Conservation (phyloP, 768 basidiomycete genomes). For the Russula ochroleuca region DNA sequence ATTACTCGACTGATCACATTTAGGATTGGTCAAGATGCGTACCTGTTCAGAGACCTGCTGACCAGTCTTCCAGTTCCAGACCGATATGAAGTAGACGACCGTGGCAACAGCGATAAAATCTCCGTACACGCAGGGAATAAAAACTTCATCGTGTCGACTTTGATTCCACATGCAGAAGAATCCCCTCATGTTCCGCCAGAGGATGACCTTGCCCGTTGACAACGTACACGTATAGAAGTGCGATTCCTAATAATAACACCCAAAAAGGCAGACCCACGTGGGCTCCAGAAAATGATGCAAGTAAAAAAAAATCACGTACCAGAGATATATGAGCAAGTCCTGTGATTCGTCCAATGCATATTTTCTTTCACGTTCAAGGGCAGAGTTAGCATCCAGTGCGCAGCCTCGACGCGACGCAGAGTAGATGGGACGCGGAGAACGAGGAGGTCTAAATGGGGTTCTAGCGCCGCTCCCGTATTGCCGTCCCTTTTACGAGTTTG, state of each 20-base stretch:
- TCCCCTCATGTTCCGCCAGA: not conserved
- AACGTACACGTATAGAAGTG: conserved; percentile 7
- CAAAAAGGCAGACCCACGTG: not conserved
- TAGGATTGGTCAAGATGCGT: not conserved
- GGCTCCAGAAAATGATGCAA: not conserved
- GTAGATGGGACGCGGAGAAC: conserved; percentile 14
- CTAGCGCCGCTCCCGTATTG: not conserved
- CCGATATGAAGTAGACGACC: conserved; percentile 5
- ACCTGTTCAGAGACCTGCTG: conserved; percentile 8
- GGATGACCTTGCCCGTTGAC: conserved; percentile 9
- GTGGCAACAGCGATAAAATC: conserved; percentile 14
- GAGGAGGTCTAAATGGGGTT: not conserved
- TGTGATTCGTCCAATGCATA: conserved; percentile 19
- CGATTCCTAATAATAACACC: not conserved
- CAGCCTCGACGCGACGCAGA: conserved; percentile 1
- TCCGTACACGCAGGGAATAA: not conserved
- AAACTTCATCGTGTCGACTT: not conserved
- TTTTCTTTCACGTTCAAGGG: not conserved
- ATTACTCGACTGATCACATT: not conserved
- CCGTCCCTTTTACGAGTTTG: not conserved
- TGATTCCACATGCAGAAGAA: not conserved
- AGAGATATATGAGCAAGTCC: conserved; percentile 15
- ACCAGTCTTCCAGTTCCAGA: conserved; percentile 25
- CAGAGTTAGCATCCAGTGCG: conserved; percentile 13
- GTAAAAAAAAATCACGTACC: not conserved